Conservation (phyloP, 2,329 filamentous ascomycete species). For the Penicillium corylophilum region DNA sequence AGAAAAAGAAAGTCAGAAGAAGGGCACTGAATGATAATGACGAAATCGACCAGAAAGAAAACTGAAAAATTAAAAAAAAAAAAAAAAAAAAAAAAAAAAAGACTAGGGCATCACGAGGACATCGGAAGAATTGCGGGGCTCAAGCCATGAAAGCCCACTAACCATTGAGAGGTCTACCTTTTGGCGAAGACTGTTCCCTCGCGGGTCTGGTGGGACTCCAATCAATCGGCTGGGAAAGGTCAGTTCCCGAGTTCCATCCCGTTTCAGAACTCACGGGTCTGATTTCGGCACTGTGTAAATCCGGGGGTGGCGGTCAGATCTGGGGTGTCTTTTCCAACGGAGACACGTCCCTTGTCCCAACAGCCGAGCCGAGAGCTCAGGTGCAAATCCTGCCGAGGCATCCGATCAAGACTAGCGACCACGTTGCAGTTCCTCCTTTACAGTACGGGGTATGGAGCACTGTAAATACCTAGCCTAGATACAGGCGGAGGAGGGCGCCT, state of each 20-base stretch:
- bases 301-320: background rate
- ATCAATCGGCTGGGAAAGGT: conserved; percentile 13
- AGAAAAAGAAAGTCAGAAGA: background rate
- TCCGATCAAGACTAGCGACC: conserved; percentile 4
- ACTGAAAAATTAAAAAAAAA: background rate
- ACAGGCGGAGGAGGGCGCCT: no score
- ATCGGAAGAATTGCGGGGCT: conserved; percentile 10
- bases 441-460: no score
- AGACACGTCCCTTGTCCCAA: no score
- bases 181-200: conserved; percentile 6
- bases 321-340: background rate
- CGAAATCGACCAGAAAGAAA: background rate
- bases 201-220: conserved; percentile 7
- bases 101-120: conserved; percentile 9
- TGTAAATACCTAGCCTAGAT: background rate
- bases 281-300: background rate
- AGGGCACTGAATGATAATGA: no score
- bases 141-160: no score
- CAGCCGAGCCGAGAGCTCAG: conserved; percentile 13
- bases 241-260: conserved; percentile 4
- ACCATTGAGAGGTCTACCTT: no score
- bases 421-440: no score
- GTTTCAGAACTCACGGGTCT: background rate
- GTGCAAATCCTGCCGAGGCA: conserved; percentile 12
- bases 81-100: background rate